Evolutionary conservation across 257 asterid species (phyloP).

Genomic region (Solanum boliviense): DNA sequence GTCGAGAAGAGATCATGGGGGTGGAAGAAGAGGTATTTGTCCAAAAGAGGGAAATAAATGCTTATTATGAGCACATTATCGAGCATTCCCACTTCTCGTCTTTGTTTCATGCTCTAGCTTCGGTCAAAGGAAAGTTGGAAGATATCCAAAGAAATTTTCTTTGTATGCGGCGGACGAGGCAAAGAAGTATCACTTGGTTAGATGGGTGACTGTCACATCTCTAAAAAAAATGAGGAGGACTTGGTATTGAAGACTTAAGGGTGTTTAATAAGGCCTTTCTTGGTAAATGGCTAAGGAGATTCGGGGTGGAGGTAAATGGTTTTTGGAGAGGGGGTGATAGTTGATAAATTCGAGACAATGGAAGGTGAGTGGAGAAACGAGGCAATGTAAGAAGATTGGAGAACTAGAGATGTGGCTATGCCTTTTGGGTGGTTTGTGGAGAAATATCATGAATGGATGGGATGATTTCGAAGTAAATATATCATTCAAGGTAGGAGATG

Average conservation of each 20-base stretch:
- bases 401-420: not conserved
- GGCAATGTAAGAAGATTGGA: not conserved
- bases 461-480: not conserved
- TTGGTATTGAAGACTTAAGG: not conserved
- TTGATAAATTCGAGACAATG: not conserved
- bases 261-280: not conserved
- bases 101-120: not conserved
- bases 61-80: not conserved
- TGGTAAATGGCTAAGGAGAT: not conserved
- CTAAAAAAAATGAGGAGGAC: not conserved
- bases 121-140: not conserved
- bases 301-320: not conserved
- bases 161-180: not conserved
- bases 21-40: not conserved
- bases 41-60: not conserved
- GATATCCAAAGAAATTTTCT: not conserved
- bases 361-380: not conserved
- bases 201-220: not conserved
- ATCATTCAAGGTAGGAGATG: not conserved
- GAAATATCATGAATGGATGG: not conserved
- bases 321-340: not conserved
- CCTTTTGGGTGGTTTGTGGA: not conserved
- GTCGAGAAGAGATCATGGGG: not conserved
- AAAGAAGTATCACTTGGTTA: not conserved
- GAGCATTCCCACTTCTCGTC: not conserved